Evolutionary conservation across 2,329 filamentous ascomycete genomes (phyloP), one percentile per base, ranked within the genome.

Genomic region (Phyllosticta citriasiana): DNA sequence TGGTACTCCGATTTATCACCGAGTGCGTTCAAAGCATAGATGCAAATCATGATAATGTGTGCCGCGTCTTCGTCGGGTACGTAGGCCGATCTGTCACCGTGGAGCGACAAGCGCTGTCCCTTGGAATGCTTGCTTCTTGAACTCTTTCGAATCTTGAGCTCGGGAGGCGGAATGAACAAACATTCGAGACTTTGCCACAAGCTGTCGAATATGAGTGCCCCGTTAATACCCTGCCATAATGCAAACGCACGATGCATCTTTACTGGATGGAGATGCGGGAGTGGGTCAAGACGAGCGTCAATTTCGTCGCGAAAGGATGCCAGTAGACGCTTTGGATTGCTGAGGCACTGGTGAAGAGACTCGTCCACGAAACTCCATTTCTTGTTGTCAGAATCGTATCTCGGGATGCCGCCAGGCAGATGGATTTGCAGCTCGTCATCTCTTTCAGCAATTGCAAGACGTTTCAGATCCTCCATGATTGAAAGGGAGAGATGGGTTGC

Each of bases 21-120:
- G 14, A 66, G 65, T 1, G 72, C 72, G 0, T 71, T 73, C 64
- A 78, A 63, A 40, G 73, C 73, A 58, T 76, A 71, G 12, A 78
- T 69, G 53, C 73, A 73, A 50, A 77, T 69, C 64, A 75, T 72
- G 33, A 74, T 67, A 5, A 78, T 70, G 57, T 76, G 75, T 50
- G 73, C 73, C 24, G 73, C 74, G 57, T 77, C 73, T 1, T 65
- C 33, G 56, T 73, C 70, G 19, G 57, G 64, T 10, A 62, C 27
- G 5, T 47, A 52, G 25, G 22, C 14, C 22, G 50, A 40, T 2
- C 35, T 53, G 7, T 57, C 10, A 26, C 19, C 6, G 24, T 27
- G 50, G 14, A 24, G 50, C 3, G 60, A 55, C 50, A 57, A 51
- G 25, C 14, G 55, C 9, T 33, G 55, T 19, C 53, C 22, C 53